These are phyloP conservation scores for Aspergillus vadensis DNA, from an alignment of 2,329 filamentous ascomycete genomes.

Conservation along the genomic window DNA sequence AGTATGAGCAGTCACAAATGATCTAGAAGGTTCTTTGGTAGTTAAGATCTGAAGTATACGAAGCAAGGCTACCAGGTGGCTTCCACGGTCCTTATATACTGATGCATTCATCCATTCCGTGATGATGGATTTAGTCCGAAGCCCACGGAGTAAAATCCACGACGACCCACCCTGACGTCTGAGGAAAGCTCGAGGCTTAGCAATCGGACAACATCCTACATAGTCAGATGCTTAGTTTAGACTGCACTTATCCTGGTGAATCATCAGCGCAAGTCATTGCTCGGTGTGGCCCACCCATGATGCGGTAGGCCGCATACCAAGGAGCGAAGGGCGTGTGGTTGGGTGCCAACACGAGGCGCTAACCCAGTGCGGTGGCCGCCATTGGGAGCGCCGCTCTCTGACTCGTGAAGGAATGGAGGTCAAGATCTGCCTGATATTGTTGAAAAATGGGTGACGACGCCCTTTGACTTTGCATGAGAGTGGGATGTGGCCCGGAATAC, in stretches of 20 bases:
- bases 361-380: not conserved
- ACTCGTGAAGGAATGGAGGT: not conserved
- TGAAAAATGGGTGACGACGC: not conserved
- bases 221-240: not conserved
- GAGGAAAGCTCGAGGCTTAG: not conserved
- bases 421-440: not conserved
- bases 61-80: not conserved
- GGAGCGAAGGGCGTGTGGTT: constrained; percentile 1
- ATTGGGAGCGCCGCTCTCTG: not conserved
- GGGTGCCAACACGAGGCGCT: not conserved
- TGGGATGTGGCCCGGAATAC: not conserved
- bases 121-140: not conserved
- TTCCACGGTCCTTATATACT: not conserved
- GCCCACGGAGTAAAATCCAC: not conserved
- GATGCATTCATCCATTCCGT: not conserved
- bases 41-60: not conserved
- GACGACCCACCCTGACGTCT: not conserved
- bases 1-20: no score
- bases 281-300: not conserved
- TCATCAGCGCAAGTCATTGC: not conserved
- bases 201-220: not conserved
- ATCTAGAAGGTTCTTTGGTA: not conserved
- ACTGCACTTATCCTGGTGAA: not conserved
- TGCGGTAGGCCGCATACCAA: not conserved
- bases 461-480: not conserved